Percentiles rank a stretch among this genome's conserved stretches.
These are phyloP conservation scores for Phytophthora pluvialis DNA, from an alignment of 352 stramenopile species.

Conservation along the genomic window DNA sequence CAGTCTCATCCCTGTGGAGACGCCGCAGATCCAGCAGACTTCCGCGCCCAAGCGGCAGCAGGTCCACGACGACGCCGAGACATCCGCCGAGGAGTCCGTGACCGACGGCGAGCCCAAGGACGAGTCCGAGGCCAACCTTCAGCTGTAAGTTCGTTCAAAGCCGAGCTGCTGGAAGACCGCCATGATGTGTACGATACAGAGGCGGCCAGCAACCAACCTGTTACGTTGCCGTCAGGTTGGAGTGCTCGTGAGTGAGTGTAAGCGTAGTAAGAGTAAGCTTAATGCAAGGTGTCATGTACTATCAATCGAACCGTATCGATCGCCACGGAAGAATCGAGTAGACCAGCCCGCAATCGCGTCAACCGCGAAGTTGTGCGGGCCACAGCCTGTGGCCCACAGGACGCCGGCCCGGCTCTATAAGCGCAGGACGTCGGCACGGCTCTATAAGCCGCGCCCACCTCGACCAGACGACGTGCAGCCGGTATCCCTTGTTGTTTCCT, in stretches of 20 bases:
- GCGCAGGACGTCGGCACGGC: background rate
- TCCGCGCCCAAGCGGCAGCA: background rate
- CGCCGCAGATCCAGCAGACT: slow-evolving; percentile 4
- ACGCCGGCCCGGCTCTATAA: slow-evolving; percentile 10
- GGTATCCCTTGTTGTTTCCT: slow-evolving; percentile 11
- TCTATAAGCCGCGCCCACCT: slow-evolving; percentile 2
- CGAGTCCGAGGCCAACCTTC: slow-evolving; percentile 26
- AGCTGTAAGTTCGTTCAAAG: slow-evolving; percentile 15
- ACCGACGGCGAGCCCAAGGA: slow-evolving; percentile 35
- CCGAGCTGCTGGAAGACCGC: background rate
- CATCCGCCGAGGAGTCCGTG: slow-evolving; percentile 39
- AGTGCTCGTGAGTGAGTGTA: slow-evolving; percentile 37
- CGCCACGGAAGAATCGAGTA: no score
- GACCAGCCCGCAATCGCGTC: background rate
- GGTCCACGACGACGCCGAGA: slow-evolving; percentile 37
- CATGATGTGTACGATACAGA: slow-evolving; percentile 27
- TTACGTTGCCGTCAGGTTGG: slow-evolving; percentile 9
- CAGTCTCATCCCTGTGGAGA: slow-evolving; percentile 55
- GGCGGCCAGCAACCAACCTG: background rate
- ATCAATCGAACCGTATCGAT: background rate
- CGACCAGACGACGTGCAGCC: slow-evolving; percentile 18
- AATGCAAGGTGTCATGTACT: slow-evolving; percentile 31
- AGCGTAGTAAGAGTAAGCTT: slow-evolving; percentile 40
- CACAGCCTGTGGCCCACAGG: slow-evolving; percentile 6
- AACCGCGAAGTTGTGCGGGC: background rate